These are phyloP conservation scores for Yamadazyma taylorii DNA, from an alignment of 1,139 yeast genomes.

Conservation along the genomic window DNA sequence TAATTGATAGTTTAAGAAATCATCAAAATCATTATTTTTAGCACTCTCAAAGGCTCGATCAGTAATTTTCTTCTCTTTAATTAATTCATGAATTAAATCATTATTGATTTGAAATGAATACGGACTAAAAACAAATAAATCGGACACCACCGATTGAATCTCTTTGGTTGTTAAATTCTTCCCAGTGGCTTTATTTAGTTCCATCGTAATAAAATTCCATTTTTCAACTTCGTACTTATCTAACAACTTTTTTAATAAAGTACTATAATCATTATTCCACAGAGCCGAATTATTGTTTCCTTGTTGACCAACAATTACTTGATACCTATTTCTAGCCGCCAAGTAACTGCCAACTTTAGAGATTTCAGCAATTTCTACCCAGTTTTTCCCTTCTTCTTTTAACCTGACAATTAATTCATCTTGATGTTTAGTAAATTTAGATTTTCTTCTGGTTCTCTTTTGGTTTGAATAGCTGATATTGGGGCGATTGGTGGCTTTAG, in stretches of 20 bases:
- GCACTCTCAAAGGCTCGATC: conserved; percentile 29
- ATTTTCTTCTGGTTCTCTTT: conserved; percentile 57
- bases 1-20: conserved; percentile 9
- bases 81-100: conserved; percentile 38
- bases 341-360: conserved; percentile 66
- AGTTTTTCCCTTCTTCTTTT: conserved; percentile 62
- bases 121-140: conserved; percentile 58
- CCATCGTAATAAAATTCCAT: conserved; percentile 64
- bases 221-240: conserved; percentile 75
- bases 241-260: conserved; percentile 49
- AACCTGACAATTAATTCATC: conserved; percentile 63
- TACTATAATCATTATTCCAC: conserved; percentile 62
- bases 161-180: conserved; percentile 54
- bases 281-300: conserved; percentile 68
- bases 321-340: conserved; percentile 78
- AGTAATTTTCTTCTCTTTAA: conserved; percentile 39
- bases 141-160: conserved; percentile 54
- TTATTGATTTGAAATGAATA: conserved; percentile 56
- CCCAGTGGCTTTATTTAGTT: conserved; percentile 60
- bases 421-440: conserved; percentile 68
- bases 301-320: conserved; percentile 80
- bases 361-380: conserved; percentile 74
- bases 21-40: conserved; percentile 12
- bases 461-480: conserved; percentile 30
- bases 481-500: conserved; percentile 32